Evolutionary conservation across 2,329 filamentous ascomycete genomes (phyloP).

Genomic region (Tolypocladium inflatum): DNA sequence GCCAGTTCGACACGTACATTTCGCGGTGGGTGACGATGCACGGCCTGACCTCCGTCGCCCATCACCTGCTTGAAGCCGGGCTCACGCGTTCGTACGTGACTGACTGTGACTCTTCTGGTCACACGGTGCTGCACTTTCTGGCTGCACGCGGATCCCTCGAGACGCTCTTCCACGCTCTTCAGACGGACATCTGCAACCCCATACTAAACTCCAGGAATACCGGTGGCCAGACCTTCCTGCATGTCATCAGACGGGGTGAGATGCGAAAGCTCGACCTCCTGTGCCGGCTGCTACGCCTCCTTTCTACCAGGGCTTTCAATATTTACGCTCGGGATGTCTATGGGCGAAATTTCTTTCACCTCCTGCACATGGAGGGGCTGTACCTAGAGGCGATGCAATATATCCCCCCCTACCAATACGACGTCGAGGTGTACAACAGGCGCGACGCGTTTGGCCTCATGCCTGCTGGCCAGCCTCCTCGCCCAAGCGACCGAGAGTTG

Average conservation of each 20-base stretch:
- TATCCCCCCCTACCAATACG: conserved; percentile 25
- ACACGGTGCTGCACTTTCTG: conserved; percentile 37
- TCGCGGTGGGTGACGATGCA: conserved; percentile 19
- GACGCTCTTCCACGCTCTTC: conserved; percentile 18
- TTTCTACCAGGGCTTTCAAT: conserved; percentile 14
- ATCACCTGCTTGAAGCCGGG: conserved; percentile 7
- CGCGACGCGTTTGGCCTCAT: conserved; percentile 40
- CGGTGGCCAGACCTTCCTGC: conserved; percentile 39
- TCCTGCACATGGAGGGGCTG: conserved; percentile 16
- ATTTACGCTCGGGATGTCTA: conserved; percentile 35
- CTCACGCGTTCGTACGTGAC: conserved; percentile 5
- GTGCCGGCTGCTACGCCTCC: conserved; percentile 12
- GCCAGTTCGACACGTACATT: conserved; percentile 10
- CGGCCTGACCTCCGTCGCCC: conserved; percentile 12
- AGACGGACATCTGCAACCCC: conserved; percentile 5
- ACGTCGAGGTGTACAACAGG: conserved; percentile 20
- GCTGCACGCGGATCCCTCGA: conserved; percentile 22
- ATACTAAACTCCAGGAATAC: conserved; percentile 25
- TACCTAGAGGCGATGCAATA: conserved; percentile 16
- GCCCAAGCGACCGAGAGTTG: background rate
- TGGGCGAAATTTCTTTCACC: conserved; percentile 44
- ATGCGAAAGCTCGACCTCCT: conserved; percentile 19
- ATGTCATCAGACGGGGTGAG: conserved; percentile 28
- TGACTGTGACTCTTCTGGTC: conserved; percentile 32
- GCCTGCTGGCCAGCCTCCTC: conserved; percentile 7